Evolutionary conservation across 176 grass and related monocot genomes (phyloP).

Genomic region (Poa annua): DNA sequence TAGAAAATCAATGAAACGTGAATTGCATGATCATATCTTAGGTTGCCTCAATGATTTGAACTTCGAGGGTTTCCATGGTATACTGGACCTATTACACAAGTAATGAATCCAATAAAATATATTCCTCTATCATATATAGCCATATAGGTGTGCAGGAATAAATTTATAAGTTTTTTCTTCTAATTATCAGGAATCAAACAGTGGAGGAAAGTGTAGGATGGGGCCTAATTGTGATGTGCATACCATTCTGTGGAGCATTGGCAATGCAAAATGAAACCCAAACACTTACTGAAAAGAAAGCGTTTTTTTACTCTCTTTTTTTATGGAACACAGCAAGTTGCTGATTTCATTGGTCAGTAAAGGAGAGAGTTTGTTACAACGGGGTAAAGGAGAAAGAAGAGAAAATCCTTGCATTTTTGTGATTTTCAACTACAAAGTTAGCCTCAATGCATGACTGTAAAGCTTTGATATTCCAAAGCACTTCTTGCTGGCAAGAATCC

Average conservation of each 20-base stretch:
- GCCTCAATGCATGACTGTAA: conserved; percentile 31
- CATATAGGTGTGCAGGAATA: conserved; percentile 1
- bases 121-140: conserved; percentile 35
- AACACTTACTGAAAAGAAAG: neutral
- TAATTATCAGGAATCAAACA: conserved; percentile 18
- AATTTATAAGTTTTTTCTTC: conserved; percentile 25
- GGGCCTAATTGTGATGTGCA: neutral
- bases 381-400: too few species aligned
- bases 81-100: neutral
- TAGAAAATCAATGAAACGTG: neutral
- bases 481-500: conserved; percentile 29
- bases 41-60: neutral
- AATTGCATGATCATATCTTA: conserved; percentile 7
- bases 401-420: neutral
- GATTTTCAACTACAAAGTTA: conserved; percentile 37
- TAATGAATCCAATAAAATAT: neutral
- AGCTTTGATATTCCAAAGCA: conserved; percentile 26
- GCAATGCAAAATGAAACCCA: conserved; percentile 3
- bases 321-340: too few species aligned
- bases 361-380: too few species aligned
- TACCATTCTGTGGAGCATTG: neutral
- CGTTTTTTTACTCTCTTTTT: neutral
- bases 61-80: conserved; percentile 4
- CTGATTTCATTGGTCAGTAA: too few species aligned
- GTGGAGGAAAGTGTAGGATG: neutral